phyloP scores from a whole-genome alignment of 2,329 filamentous ascomycete species.

The Xylaria sp. region DNA sequence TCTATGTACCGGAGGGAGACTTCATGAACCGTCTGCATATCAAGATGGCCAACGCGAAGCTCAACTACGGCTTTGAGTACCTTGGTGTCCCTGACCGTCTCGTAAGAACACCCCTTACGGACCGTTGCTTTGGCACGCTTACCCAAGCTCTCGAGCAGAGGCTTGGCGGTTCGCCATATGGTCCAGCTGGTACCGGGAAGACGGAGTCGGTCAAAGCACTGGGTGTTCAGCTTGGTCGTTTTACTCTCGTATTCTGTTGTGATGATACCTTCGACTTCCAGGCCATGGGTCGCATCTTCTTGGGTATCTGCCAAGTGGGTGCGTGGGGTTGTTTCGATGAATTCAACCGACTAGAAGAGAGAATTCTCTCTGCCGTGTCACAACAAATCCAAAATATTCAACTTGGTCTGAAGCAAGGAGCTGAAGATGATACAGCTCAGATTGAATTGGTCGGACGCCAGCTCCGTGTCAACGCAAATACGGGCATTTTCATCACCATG shows the following conservation, averaged over 20 bases:
- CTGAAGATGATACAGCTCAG: constrained; percentile 82
- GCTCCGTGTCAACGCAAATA: constrained; percentile 88
- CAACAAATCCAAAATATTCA: constrained; percentile 99
- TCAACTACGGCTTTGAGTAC: constrained; percentile 98
- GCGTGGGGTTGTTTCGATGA: constrained; percentile 99
- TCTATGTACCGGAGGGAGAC: constrained; percentile 85
- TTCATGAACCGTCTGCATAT: constrained; percentile 85
- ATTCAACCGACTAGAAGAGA: constrained; percentile 98
- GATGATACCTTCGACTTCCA: constrained; percentile 99
- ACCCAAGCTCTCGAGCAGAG: constrained; percentile 95
- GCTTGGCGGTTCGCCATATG: constrained; percentile 95
- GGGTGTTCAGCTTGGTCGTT: constrained; percentile 94
- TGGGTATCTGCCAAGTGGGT: constrained; percentile 98
- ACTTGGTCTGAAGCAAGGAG: constrained; percentile 87
- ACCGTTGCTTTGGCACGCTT: constrained; percentile 97
- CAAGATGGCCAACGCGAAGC: constrained; percentile 95
- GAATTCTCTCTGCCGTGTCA: constrained; percentile 96
- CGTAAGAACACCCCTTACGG: constrained; percentile 94
- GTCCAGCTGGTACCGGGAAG: constrained; percentile 97
- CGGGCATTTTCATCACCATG: constrained; percentile 99
- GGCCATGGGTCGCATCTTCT: constrained; percentile 98
- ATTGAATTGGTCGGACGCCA: constrained; percentile 96
- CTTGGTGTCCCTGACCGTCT: constrained; percentile 95
- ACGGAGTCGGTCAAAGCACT: constrained; percentile 99
- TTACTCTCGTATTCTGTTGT: constrained; percentile 98